phyloP scores from a whole-genome alignment of 768 basidiomycete species.

The Pulveroboletus sp. region DNA sequence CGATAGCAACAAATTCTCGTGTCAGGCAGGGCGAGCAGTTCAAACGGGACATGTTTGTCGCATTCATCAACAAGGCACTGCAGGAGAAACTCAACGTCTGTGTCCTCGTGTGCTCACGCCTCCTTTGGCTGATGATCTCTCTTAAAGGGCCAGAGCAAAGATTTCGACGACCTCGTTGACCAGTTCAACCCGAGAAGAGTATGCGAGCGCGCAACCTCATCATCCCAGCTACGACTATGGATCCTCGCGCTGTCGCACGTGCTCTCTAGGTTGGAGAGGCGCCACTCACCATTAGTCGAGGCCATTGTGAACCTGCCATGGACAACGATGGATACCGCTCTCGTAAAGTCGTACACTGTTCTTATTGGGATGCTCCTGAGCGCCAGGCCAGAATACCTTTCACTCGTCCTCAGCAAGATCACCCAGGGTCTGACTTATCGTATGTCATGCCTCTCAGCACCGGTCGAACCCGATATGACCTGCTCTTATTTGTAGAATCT shows the following conservation, averaged over 20 bases:
- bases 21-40: conserved; percentile 74
- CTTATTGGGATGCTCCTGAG: conserved; percentile 91
- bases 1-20: conserved; percentile 75
- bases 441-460: conserved; percentile 38
- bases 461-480: conserved; percentile 1
- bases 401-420: conserved; percentile 74
- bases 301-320: conserved; percentile 87
- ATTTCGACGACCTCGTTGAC: conserved; percentile 85
- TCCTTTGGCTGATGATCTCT: conserved; percentile 9
- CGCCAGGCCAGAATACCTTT: conserved; percentile 87
- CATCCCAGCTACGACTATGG: conserved; percentile 68
- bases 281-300: conserved; percentile 76
- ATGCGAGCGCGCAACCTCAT: conserved; percentile 27
- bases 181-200: conserved; percentile 67
- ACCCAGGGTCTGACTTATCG: conserved; percentile 87
- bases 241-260: conserved; percentile 86
- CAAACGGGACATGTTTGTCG: conserved; percentile 78
- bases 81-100: conserved; percentile 67
- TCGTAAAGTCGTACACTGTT: conserved; percentile 83
- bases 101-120: conserved; percentile 14
- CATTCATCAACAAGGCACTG: conserved; percentile 77
- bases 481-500: conserved; percentile 49
- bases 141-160: conserved; percentile 60
- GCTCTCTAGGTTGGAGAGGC: conserved; percentile 81
- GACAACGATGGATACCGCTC: conserved; percentile 81